A percentile compares a stretch with the other conserved stretches of the same genome.
phyloP scores from a whole-genome alignment of 2,329 filamentous ascomycete genomes.

The Phialophora verrucosa region DNA sequence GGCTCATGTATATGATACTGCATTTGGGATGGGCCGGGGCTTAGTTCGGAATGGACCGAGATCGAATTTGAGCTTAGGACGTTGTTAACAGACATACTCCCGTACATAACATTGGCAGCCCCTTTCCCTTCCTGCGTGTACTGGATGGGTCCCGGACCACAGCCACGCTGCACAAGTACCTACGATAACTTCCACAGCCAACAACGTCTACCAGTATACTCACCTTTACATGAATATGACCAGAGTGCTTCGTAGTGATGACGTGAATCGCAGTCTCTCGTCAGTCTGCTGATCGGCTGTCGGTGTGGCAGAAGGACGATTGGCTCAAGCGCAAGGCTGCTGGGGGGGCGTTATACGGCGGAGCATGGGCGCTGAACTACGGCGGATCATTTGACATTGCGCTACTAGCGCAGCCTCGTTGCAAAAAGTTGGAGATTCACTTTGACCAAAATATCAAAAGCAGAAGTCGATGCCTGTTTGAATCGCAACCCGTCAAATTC shows the following conservation, averaged over 20 bases:
- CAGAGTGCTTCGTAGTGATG: neutral
- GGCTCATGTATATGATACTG: neutral
- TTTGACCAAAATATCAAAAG: constrained; percentile 5
- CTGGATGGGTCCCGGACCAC: neutral
- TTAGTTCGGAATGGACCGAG: neutral
- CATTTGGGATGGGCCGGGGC: neutral
- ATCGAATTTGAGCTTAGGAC: neutral
- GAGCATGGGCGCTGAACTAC: neutral
- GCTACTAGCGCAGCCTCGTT: constrained; percentile 17
- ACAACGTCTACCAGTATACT: neutral
- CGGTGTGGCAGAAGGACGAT: neutral
- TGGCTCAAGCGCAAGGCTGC: neutral
- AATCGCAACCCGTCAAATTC: neutral
- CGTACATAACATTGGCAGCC: neutral
- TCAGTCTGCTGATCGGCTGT: neutral
- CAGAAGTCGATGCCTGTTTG: neutral
- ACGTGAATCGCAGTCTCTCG: neutral
- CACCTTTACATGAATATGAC: neutral
- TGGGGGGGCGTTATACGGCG: neutral
- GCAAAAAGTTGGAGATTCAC: constrained; percentile 25
- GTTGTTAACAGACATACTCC: neutral
- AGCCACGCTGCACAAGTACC: neutral
- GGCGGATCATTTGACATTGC: neutral
- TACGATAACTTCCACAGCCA: neutral
- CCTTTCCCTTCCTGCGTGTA: neutral